Evolutionary conservation across 192 early-diverging fungal species (phyloP), one percentile per base, ranked within the genome.

Genomic region (Coemansia sp.): DNA sequence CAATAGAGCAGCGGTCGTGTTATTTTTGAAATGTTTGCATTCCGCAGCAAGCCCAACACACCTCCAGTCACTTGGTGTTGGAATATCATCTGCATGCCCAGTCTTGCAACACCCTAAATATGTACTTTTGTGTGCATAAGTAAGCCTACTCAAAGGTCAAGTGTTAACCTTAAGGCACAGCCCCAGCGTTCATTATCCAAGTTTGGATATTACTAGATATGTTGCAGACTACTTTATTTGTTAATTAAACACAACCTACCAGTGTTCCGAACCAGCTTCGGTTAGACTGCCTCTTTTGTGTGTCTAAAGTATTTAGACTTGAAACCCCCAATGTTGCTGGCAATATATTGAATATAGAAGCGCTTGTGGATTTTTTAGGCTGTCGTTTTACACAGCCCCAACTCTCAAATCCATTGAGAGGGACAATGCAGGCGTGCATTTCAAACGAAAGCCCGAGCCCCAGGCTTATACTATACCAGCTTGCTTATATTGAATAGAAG

Each of bases 291-390:
- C 17, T 46, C 39, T 17, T 46, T 46, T 46, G 14, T 14, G 39
- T 46, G 39, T 46, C 39, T 46, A 46, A 46, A 46, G 39, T 46
- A 46, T 46, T 46, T 46, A 46, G 39, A 46, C 39, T 46, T 14
- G 39, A 4, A 9, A 46, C 9, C 9, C 39, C 39, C 14, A 46
- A 14, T 17, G 11, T 17, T 46, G 39, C 11, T 17, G 39, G 39
- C 3, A 46, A 46, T 46, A 46, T 17, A 2, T 17, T 3, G 17
- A 46, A 17, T 46, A 46, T 46, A 46, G 11, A 46, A 17, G 14
- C 11, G 14, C 11, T 17, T 4, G 11, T 46, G 39, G 39, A 46
- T 46, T 4, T 46, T 46, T 46, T 14, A 46, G 2, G 39, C 39
- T 46, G 39, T 46, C 14, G 39, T 14, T 46, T 9, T 14, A 14